phyloP scores from a whole-genome alignment of 2,329 filamentous ascomycete species.

The Venturia aucupariae region DNA sequence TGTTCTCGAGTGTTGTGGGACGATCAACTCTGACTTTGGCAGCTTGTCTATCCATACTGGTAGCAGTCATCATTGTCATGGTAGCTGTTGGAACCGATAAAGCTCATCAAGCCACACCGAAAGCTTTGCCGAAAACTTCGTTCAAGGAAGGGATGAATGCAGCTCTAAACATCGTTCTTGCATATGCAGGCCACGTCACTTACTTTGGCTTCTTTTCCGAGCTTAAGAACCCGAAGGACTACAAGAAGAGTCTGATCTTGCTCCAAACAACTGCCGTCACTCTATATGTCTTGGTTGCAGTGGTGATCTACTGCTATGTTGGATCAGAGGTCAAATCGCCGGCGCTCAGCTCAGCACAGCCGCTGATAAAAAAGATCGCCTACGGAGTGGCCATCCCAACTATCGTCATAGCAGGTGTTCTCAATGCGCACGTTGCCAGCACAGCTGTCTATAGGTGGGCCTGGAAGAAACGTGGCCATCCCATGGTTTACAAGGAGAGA shows the following conservation, averaged over 20 bases:
- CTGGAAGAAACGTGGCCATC: slow-evolving; percentile 49
- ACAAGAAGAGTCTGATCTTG: slow-evolving; percentile 52
- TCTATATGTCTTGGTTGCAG: slow-evolving; percentile 57
- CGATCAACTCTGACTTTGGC: slow-evolving; percentile 18
- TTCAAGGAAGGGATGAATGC: slow-evolving; percentile 15
- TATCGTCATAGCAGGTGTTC: slow-evolving; percentile 62
- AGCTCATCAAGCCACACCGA: slow-evolving; percentile 21
- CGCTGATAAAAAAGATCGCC: slow-evolving; percentile 51
- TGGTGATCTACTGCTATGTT: slow-evolving; percentile 59
- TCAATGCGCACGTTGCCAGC: slow-evolving; percentile 57
- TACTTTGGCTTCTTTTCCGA: slow-evolving; percentile 61
- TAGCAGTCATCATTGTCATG: slow-evolving; percentile 58
- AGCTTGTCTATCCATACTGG: slow-evolving; percentile 55
- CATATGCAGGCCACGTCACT: slow-evolving; percentile 58
- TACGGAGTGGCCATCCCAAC: slow-evolving; percentile 62
- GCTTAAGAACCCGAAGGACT: slow-evolving; percentile 51
- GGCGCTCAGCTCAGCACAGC: slow-evolving; percentile 54
- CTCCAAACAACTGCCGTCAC: slow-evolving; percentile 50
- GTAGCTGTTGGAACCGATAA: slow-evolving; percentile 50
- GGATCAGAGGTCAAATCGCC: slow-evolving; percentile 54
- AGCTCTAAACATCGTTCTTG: slow-evolving; percentile 56
- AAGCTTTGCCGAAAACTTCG: not conserved
- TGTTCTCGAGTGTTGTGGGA: slow-evolving; percentile 25
- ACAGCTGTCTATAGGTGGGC: slow-evolving; percentile 58
- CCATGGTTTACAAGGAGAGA: slow-evolving; percentile 21